These are phyloP conservation scores for Lycium ferocissimum DNA, from an alignment of 257 asterid genomes.

Conservation along the genomic window DNA sequence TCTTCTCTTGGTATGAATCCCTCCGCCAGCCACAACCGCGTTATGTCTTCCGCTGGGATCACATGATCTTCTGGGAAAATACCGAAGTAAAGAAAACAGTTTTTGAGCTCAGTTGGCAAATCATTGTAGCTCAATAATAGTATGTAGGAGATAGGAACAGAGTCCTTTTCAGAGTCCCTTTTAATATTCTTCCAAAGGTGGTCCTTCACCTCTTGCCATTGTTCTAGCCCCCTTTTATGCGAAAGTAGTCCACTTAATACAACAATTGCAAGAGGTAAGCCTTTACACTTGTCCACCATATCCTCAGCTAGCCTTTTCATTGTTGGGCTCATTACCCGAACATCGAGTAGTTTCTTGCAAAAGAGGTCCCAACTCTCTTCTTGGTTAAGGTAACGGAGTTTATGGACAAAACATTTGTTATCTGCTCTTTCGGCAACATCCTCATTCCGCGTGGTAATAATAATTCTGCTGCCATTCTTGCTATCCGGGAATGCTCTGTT, in stretches of 20 bases:
- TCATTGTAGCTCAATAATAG: constrained; percentile 26
- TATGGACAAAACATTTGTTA: constrained; percentile 9
- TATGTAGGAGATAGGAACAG: background rate
- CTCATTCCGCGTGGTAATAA: constrained; percentile 24
- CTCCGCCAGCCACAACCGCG: constrained; percentile 17
- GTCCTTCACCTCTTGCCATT: constrained; percentile 6
- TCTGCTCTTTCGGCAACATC: constrained; percentile 27
- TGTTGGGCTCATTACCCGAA: background rate
- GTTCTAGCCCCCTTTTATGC: background rate
- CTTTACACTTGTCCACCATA: constrained; percentile 14
- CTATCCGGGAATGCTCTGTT: constrained; percentile 28
- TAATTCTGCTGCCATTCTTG: constrained; percentile 27
- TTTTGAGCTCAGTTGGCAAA: background rate
- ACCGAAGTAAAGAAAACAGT: constrained; percentile 24
- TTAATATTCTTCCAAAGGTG: background rate
- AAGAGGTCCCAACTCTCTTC: constrained; percentile 30
- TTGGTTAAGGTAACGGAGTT: background rate
- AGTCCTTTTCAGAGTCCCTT: background rate
- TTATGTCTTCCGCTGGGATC: background rate
- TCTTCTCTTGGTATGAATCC: background rate
- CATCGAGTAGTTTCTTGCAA: background rate
- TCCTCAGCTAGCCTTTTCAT: background rate
- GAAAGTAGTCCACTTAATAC: constrained; percentile 19
- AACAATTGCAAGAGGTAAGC: constrained; percentile 33
- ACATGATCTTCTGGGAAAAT: constrained; percentile 20